These are phyloP conservation scores for Salix suchowensis DNA, from an alignment of 345 rosid species.

Conservation along the genomic window DNA sequence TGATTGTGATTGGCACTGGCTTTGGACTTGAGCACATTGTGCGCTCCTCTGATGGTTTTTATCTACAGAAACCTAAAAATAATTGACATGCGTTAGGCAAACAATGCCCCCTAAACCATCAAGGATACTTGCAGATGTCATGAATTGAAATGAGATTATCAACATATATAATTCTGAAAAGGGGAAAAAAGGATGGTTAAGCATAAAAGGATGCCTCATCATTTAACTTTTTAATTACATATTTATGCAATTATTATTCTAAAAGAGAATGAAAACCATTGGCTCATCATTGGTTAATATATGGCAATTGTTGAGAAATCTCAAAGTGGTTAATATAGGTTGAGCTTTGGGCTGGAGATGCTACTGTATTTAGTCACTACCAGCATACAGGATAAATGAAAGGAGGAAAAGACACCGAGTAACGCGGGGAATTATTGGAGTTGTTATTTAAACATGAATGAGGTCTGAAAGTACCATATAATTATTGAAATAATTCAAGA, in stretches of 20 bases:
- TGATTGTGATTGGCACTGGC: slow-evolving; percentile 42
- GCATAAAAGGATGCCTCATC: background rate
- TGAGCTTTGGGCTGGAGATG: background rate
- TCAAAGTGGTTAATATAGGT: background rate
- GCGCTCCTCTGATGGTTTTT: slow-evolving; percentile 48
- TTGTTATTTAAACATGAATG: background rate
- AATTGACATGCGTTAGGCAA: slow-evolving; percentile 40
- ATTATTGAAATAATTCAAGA: background rate
- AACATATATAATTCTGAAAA: background rate
- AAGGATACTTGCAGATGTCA: background rate
- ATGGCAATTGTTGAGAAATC: background rate
- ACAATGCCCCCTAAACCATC: slow-evolving; percentile 13
- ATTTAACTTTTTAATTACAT: slow-evolving; percentile 2
- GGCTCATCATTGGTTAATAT: background rate
- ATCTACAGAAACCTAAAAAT: slow-evolving; percentile 79
- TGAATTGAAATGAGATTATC: slow-evolving; percentile 9
- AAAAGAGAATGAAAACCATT: background rate
- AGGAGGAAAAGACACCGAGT: background rate
- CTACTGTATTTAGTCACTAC: background rate
- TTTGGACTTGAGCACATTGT: slow-evolving; percentile 43
- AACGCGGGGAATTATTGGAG: background rate
- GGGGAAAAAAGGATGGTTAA: background rate
- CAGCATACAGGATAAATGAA: background rate
- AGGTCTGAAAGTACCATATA: background rate
- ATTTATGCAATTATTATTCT: background rate